A percentile compares a stretch with the other conserved stretches of the same genome.
Conservation (phyloP, 495 filamentous ascomycete species). For the Neurospora terricola region DNA sequence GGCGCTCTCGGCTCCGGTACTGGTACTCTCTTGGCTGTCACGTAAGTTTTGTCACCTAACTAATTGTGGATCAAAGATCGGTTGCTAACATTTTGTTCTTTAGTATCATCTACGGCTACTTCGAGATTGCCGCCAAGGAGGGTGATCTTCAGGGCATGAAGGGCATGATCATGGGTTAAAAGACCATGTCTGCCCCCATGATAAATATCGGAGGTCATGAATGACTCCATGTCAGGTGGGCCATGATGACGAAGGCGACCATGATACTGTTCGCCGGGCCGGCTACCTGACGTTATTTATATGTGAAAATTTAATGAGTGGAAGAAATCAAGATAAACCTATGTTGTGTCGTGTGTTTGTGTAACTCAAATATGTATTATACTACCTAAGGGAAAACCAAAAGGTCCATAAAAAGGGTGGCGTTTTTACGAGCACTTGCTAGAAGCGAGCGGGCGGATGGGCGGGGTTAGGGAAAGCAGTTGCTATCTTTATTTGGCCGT, state of each 20-base stretch:
- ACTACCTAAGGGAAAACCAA: background rate
- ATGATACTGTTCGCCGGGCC: background rate
- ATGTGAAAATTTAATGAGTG: background rate
- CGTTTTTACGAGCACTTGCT: background rate
- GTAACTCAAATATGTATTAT: background rate
- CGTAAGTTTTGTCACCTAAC: slow-evolving; percentile 53
- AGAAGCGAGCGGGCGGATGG: background rate
- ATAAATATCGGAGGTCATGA: background rate
- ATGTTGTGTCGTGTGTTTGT: background rate
- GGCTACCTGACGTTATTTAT: background rate
- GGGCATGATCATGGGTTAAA: slow-evolving; percentile 67
- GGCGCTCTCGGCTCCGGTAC: slow-evolving; percentile 95
- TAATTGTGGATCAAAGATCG: background rate
- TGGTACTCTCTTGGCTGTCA: slow-evolving; percentile 95
- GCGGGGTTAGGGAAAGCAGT: background rate
- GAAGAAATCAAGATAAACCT: background rate
- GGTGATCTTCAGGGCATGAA: slow-evolving; percentile 88
- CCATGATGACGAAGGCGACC: background rate
- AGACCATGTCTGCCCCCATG: background rate
- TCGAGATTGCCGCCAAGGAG: slow-evolving; percentile 98
- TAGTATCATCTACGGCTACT: slow-evolving; percentile 98
- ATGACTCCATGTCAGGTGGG: background rate
- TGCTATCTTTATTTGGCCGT: background rate
- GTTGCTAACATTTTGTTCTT: slow-evolving; percentile 14
- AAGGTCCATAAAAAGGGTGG: background rate